These are phyloP conservation scores for Hymenoscyphus scutula DNA, from an alignment of 2,329 filamentous ascomycete species.

Conservation along the genomic window DNA sequence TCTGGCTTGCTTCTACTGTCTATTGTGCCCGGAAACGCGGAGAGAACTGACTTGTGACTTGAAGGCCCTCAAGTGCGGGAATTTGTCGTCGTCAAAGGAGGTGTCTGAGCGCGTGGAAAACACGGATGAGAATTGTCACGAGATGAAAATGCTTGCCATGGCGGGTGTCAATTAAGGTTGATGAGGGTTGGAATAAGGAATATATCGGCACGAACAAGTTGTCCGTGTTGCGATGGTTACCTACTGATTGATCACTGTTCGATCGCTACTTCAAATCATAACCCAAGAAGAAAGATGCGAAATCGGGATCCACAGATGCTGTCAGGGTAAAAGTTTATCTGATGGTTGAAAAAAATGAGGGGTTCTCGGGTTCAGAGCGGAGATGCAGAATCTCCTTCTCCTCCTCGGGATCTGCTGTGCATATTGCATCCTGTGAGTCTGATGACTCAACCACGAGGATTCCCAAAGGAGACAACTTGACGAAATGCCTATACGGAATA, in stretches of 20 bases:
- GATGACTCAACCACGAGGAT: slow-evolving; percentile 5
- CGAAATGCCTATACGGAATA: not conserved
- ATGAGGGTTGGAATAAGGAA: not conserved
- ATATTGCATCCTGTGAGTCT: not conserved
- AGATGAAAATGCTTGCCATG: not conserved
- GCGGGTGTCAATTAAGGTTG: not conserved
- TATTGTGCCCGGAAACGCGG: not conserved
- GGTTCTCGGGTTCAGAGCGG: not conserved
- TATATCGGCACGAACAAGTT: not conserved
- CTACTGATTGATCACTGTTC: not conserved
- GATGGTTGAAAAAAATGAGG: not conserved
- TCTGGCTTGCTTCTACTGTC: not conserved
- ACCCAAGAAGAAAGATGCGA: not conserved
- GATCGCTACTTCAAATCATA: not conserved
- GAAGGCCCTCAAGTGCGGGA: not conserved
- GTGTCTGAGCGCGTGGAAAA: not conserved
- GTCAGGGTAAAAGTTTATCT: not conserved
- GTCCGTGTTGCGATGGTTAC: slow-evolving; percentile 1
- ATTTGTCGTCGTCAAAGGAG: not conserved
- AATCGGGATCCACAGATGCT: not conserved
- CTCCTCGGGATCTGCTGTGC: slow-evolving; percentile 7
- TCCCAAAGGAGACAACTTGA: not conserved
- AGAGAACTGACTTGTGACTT: not conserved
- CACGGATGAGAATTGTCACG: not conserved
- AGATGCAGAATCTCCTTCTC: not conserved